These are phyloP conservation scores for Aspergillus vadensis DNA, from an alignment of 2,329 filamentous ascomycete species.

Conservation along the genomic window DNA sequence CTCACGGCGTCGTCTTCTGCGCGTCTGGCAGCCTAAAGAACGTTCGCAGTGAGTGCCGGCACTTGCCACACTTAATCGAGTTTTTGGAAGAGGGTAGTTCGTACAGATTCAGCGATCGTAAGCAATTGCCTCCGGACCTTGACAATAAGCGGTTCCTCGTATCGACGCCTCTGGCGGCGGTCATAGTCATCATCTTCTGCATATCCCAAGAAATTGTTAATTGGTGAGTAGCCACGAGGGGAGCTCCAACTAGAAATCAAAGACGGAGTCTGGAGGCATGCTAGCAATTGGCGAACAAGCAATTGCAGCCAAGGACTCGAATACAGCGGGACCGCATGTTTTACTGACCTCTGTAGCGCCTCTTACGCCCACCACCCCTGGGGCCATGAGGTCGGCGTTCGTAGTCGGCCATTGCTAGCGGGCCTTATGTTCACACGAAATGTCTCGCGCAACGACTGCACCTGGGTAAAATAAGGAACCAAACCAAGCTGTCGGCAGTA, in stretches of 20 bases:
- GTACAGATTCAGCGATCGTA: constrained; percentile 73
- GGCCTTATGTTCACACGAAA: neutral
- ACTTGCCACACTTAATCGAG: constrained; percentile 4
- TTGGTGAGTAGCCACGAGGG: neutral
- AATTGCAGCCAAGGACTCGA: neutral
- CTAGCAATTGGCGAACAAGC: neutral
- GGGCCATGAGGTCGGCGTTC: constrained; percentile 59
- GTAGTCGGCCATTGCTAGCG: constrained; percentile 53
- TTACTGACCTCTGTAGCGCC: constrained; percentile 71
- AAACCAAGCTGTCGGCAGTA: neutral
- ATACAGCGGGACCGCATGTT: neutral
- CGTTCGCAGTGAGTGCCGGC: constrained; percentile 13
- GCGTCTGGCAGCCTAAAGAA: constrained; percentile 62
- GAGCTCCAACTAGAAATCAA: neutral
- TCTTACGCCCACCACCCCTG: constrained; percentile 63
- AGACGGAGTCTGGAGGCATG: neutral
- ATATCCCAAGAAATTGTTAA: constrained; percentile 5
- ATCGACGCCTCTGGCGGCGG: constrained; percentile 70
- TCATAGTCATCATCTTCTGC: constrained; percentile 78
- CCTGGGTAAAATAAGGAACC: neutral
- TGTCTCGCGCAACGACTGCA: neutral
- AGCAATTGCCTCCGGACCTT: constrained; percentile 78
- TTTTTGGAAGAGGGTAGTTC: constrained; percentile 14
- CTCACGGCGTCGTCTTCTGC: constrained; percentile 76
- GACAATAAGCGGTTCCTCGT: constrained; percentile 70